Base-by-base conservation (phyloP, 345 rosid genomes). In the Euclidium syriacum region DNA sequence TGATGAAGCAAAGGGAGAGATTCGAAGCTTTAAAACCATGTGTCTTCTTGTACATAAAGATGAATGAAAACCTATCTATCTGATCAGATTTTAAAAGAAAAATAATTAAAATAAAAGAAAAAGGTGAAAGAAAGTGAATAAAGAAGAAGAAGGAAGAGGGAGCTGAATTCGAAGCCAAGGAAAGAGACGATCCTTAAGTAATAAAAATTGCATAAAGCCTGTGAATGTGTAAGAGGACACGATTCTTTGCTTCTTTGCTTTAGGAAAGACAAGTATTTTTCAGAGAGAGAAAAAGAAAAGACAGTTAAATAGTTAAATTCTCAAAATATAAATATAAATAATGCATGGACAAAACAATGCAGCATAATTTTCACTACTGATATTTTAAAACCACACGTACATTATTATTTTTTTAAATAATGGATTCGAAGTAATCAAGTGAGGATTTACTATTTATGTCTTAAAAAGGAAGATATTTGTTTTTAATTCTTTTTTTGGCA, bases 161-260 rank as follows among this genome's bases (percentile, higher is more conserved):
- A 53, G 74, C 68, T 70, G 64, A 70, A 70, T 54, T 62, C 74
- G 58, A 70, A 70, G 68, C 57, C 50, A 70, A 46, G 63, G 29
- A 70, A 70, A 69, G 33, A 52, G 38, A 53, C 36, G 63, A 61
- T 62, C 39, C 73, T 62, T 54, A n/a, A n/a, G 62, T 10, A 19
- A 69, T 19, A 52, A 12, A 34, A 52, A 18, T n/a, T 43, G 54
- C 3, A 52, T 40, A 69, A 69, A 42, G 67, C 67, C 59, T 69
- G 68, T 61, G 61, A 43, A 4, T 69, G 56, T 69, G 73, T 69
- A 69, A 69, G 73, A 52, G 50, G 55, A 69, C 67, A 69, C 62
- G 73, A 69, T 69, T 69, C 73, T 69, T 69, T 69, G 67, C 67
- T 61, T 69, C 67, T 69, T 55, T 61, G 50, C 68, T 70, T 52